Evolutionary conservation across 2,329 filamentous ascomycete genomes (phyloP).

Genomic region (Pyrenophora tritici-repentis): DNA sequence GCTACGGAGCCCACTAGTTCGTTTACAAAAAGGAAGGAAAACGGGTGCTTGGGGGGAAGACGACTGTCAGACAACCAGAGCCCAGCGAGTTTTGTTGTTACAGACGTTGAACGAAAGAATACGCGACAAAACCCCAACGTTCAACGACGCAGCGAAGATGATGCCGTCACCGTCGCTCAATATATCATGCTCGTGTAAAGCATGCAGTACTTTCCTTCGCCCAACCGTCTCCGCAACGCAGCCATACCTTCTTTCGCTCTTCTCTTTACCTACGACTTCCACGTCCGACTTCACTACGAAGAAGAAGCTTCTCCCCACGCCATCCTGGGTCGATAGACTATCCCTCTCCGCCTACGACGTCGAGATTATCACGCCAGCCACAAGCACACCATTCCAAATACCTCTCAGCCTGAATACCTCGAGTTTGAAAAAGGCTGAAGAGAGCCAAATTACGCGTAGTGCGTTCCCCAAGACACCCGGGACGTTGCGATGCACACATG

Average conservation of each 20-base stretch:
- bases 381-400: background rate
- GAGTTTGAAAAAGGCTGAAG: background rate
- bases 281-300: background rate
- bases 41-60: too few relatives aligned
- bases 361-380: background rate
- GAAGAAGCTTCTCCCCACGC: background rate
- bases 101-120: too few relatives aligned
- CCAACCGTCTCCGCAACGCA: background rate
- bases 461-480: slow-evolving; percentile 9
- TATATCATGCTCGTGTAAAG: slow-evolving; percentile 19
- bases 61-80: too few relatives aligned
- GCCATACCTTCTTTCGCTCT: background rate
- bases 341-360: slow-evolving; percentile 2
- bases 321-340: slow-evolving; percentile 1
- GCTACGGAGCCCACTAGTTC: too few relatives aligned
- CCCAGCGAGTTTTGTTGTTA: too few relatives aligned
- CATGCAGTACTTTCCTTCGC: slow-evolving; percentile 19
- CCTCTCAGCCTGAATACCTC: background rate
- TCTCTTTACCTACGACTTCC: background rate
- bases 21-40: too few relatives aligned
- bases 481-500: slow-evolving; percentile 1
- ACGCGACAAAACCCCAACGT: too few relatives aligned
- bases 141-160: too few relatives aligned
- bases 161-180: background rate
- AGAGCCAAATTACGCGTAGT: background rate